Percentiles rank a stretch among this genome's conserved stretches.
Evolutionary conservation across 805 yeast species (phyloP).

Genomic region (Starmerella scarabaei): DNA sequence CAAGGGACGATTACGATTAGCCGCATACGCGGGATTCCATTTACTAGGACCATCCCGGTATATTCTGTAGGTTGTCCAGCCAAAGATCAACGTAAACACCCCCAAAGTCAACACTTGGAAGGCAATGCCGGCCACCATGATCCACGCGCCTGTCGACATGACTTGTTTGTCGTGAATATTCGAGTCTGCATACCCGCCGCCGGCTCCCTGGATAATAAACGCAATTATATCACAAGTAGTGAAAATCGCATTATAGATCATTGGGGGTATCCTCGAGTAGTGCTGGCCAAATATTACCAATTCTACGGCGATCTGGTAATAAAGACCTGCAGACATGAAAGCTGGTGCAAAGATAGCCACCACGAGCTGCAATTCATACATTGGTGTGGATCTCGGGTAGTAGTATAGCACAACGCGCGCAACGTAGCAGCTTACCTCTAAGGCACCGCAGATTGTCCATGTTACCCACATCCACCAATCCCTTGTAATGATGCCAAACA

Average conservation of each 20-base stretch:
- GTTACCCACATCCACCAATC: slow-evolving; percentile 58
- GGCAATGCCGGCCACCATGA: slow-evolving; percentile 64
- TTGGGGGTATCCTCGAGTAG: slow-evolving; percentile 42
- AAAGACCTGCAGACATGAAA: slow-evolving; percentile 73
- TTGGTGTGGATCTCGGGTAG: slow-evolving; percentile 25
- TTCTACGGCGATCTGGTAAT: slow-evolving; percentile 55
- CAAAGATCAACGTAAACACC: slow-evolving; percentile 40
- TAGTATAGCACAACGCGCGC: slow-evolving; percentile 42
- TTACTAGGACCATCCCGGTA: neutral
- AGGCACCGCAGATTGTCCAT: slow-evolving; percentile 41
- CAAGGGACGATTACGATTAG: slow-evolving; percentile 6
- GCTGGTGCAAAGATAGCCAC: slow-evolving; percentile 70
- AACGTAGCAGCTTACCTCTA: slow-evolving; percentile 58
- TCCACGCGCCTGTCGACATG: too few species aligned
- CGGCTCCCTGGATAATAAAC: slow-evolving; percentile 54
- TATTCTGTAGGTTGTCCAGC: slow-evolving; percentile 28
- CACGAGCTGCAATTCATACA: slow-evolving; percentile 51
- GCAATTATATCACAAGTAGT: slow-evolving; percentile 53
- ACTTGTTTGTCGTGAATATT: too few species aligned
- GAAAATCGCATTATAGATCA: slow-evolving; percentile 50
- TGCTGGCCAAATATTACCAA: slow-evolving; percentile 46
- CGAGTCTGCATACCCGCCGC: slow-evolving; percentile 63
- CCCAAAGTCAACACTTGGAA: slow-evolving; percentile 60
- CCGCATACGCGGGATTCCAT: slow-evolving; percentile 1
- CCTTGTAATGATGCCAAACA: slow-evolving; percentile 33